Base-by-base conservation (phyloP, 2,329 filamentous ascomycete species). In the Trichophyton verrucosum region DNA sequence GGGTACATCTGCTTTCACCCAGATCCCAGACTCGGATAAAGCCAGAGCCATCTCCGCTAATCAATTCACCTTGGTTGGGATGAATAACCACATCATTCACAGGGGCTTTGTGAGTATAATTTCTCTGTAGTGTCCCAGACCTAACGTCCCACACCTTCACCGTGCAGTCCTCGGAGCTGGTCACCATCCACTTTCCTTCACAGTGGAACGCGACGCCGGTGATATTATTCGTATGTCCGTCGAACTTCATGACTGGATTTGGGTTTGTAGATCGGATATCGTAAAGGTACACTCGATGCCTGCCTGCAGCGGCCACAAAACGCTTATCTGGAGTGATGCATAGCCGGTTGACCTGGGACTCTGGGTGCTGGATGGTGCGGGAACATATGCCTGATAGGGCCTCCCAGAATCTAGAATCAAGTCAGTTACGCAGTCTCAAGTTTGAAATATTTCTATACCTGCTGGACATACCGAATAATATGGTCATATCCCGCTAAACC, bases 131-230 rank as follows among this genome's bases (percentile, higher is more conserved):
- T 61, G 82, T 86, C 53, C 89, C 92, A 11, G 82, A 88, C 55
- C 91, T 81, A 3, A 91, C 96, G 73, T 96, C 92, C 91, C 91
- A 96, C 65, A 96, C 95, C 80, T 95, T 95, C 70, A 96, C 91
- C 0, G 90, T 95, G 68, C 91, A 89, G 71, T 99, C 94, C 75
- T 99, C 94, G 55, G 89, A 95, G 74, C 88, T 95, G 8, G 94
- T 99, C 17, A 97, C 94, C 89, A 99, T 96, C 94, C 94, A 99
- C 77, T 99, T 99, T 9, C 92, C 91, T 75, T 99, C 94, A 73
- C 92, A 97, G 74, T 99, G 94, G 73, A 99, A 99, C 9, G 91
- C 91, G 55, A 99, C 89, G 49, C 94, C 94, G 0, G 94, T 99
- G 71, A 99, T 87, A 70, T 99, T 99, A 66, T 86, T 90, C 11